Conservation (phyloP, 108 stramenopile species). For the Cyclotella kingstonii region DNA sequence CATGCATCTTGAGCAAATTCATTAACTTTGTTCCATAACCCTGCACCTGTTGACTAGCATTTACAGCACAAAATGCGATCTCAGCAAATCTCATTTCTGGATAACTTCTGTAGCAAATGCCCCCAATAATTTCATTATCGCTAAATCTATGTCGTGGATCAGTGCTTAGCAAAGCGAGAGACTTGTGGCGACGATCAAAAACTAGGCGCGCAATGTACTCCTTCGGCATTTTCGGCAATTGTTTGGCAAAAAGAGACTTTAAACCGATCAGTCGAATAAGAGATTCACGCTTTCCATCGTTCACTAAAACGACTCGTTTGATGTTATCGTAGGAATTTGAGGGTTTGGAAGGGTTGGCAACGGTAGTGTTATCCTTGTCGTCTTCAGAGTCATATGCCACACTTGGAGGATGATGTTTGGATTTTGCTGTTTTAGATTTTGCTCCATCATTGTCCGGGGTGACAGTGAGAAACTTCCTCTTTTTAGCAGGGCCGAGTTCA, state of each 20-base stretch:
- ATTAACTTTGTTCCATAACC: conserved; percentile 97
- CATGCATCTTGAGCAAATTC: conserved; percentile 96
- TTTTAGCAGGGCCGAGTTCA: too few relatives aligned
- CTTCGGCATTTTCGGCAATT: conserved; percentile 98
- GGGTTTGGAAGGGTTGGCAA: neutral
- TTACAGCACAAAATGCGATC: conserved; percentile 98
- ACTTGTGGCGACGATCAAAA: conserved; percentile 92
- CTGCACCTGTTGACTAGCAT: conserved; percentile 89
- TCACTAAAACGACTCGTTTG: conserved; percentile 66
- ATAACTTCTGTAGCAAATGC: conserved; percentile 95
- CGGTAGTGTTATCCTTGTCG: neutral
- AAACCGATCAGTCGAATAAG: conserved; percentile 87
- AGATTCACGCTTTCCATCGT: conserved; percentile 78
- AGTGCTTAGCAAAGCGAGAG: conserved; percentile 78
- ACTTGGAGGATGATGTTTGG: too few relatives aligned
- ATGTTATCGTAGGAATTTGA: conserved; percentile 64
- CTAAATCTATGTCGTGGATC: conserved; percentile 61
- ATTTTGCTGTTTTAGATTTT: too few relatives aligned
- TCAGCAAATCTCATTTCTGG: conserved; percentile 94
- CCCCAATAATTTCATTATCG: conserved; percentile 93
- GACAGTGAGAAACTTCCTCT: too few relatives aligned
- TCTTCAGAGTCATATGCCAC: conserved; percentile 1
- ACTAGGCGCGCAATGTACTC: conserved; percentile 97
- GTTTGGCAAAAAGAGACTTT: conserved; percentile 94
- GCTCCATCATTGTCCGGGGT: too few relatives aligned